phyloP scores from a whole-genome alignment of 495 filamentous ascomycete genomes.

The Cenococcum geophilum region DNA sequence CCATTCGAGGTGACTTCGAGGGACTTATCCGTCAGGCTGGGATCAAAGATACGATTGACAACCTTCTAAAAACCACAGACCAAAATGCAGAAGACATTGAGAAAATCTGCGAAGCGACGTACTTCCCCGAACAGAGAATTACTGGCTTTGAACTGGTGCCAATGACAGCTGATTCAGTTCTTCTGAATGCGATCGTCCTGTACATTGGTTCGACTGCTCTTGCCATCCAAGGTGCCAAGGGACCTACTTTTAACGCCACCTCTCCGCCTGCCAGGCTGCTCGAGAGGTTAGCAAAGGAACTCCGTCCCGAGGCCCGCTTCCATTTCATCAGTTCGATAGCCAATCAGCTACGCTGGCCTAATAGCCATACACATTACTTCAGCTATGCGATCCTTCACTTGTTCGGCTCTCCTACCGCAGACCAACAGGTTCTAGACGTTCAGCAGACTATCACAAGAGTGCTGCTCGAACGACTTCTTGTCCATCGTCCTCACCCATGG shows the following conservation, averaged over 20 bases:
- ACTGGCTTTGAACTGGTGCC: conserved; percentile 55
- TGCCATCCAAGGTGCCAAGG: conserved; percentile 50
- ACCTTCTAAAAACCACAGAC: conserved; percentile 50
- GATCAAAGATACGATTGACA: conserved; percentile 63
- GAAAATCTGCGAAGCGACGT: conserved; percentile 62
- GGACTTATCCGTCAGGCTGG: conserved; percentile 53
- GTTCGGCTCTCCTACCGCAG: conserved; percentile 69
- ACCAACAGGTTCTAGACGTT: conserved; percentile 73
- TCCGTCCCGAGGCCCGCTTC: conserved; percentile 74
- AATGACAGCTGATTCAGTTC: conserved; percentile 59
- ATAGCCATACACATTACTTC: conserved; percentile 88
- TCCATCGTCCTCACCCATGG: conserved; percentile 94
- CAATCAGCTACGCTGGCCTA: conserved; percentile 87
- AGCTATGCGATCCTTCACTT: conserved; percentile 79
- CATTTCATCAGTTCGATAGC: conserved; percentile 77
- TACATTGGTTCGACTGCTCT: conserved; percentile 73
- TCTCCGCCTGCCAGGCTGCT: conserved; percentile 71
- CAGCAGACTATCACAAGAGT: conserved; percentile 85
- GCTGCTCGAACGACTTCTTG: conserved; percentile 77
- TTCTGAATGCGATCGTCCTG: conserved; percentile 76
- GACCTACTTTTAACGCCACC: conserved; percentile 59
- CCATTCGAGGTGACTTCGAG: conserved; percentile 55
- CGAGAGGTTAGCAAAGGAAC: conserved; percentile 63
- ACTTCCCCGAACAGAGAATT: conserved; percentile 47
- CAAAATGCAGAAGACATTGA: conserved; percentile 60